Conservation (phyloP, 2,329 filamentous ascomycete species). For the Hymenoscyphus repandus region DNA sequence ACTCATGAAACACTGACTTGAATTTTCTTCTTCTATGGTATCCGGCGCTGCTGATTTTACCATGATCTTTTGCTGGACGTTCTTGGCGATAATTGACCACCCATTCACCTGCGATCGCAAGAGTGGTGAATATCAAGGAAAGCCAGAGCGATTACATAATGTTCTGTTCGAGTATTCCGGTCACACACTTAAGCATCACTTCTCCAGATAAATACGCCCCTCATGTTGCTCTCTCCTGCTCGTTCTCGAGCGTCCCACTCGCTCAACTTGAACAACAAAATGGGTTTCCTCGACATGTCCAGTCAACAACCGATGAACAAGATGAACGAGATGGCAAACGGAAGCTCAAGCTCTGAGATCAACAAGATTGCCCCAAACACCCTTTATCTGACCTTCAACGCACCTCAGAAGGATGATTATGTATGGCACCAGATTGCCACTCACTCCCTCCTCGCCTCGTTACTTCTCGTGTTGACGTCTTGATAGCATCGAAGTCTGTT, state of each 20-base stretch:
- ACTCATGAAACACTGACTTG: background rate
- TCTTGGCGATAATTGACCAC: slow-evolving; percentile 1
- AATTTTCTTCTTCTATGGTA: background rate
- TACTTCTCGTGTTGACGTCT: slow-evolving; percentile 2
- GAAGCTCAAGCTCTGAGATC: slow-evolving; percentile 8
- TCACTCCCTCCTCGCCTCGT: background rate
- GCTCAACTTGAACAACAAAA: background rate
- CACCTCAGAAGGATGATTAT: slow-evolving; percentile 24
- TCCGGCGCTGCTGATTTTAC: background rate
- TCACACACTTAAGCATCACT: background rate
- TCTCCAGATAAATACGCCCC: background rate
- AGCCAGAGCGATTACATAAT: background rate
- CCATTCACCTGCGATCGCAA: background rate
- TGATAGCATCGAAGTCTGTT: slow-evolving; percentile 24
- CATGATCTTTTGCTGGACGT: slow-evolving; percentile 1
- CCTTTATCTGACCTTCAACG: slow-evolving; percentile 25
- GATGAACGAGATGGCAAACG: background rate
- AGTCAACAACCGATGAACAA: background rate
- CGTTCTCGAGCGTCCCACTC: background rate
- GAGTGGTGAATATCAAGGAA: background rate
- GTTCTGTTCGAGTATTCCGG: background rate
- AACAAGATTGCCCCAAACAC: slow-evolving; percentile 19
- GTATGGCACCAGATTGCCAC: slow-evolving; percentile 13
- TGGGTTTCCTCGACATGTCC: background rate
- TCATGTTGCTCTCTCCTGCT: slow-evolving; percentile 4